Evolutionary conservation across 108 stramenopile genomes (phyloP), one percentile per base, ranked within the genome.

Genomic region (Epithemia pelagica): DNA sequence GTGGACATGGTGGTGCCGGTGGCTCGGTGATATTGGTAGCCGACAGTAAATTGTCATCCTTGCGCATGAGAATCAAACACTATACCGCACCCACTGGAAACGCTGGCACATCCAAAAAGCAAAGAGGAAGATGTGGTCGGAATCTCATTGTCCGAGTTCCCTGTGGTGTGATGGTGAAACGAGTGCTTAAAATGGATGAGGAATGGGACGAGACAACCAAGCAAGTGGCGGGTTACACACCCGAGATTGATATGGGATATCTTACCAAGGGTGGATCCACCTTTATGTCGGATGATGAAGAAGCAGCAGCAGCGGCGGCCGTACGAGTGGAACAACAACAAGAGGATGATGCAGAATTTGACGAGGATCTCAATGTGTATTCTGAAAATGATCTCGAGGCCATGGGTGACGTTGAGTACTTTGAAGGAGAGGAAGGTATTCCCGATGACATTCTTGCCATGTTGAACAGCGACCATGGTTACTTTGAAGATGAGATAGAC

Each of bases 1-100:
- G 92, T 15, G 92, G 92, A 15, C 86, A 94, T 69, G 92, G 94
- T 25, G 94, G 94, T 3, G 69, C 69, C 59, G 94, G 94, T 0
- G 94, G 91, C 2, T 72, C 78, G 59, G 85, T 91, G 8, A 72
- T 90, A 46, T 73, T 88, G 7, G 70, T 95, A 0, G 85, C 87
- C 1, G 89, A 90, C 75, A 77, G 83, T 1, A 73, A 68, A 22
- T 67, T 85, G 54, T 76, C 85, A n/a, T 75, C 74, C 21, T 69
- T 92, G 32, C 58, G 66, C 22, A 80, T 77, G 84, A 74, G 75
- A 0, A 67, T 64, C 22, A 77, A 73, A 21, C 88, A 91, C 77
- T 75, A 72, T 18, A 70, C 52, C 0, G 93, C 83, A 25, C 67
- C 76, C 32, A 76, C 78, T 56, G 93, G 93, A 30, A 66, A 70